Conservation (phyloP, 2,329 filamentous ascomycete genomes). For the Phialophora tarda region DNA sequence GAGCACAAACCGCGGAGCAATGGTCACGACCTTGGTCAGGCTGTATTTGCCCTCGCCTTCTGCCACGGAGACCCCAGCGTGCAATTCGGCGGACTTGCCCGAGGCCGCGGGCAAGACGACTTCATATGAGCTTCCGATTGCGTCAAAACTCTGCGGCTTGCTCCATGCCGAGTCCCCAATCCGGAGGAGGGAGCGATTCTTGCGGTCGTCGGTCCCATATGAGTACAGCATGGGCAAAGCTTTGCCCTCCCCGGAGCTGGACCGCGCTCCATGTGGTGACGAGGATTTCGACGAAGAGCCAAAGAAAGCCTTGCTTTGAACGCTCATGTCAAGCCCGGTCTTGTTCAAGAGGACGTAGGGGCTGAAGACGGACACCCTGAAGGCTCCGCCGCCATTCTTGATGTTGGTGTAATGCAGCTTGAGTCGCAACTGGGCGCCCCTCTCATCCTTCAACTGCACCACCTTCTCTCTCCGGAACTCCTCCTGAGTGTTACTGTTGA, state of each 20-base stretch:
- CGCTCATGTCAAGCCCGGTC: conserved; percentile 84
- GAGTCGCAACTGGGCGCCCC: conserved; percentile 77
- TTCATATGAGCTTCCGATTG: conserved; percentile 90
- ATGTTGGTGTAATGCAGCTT: conserved; percentile 89
- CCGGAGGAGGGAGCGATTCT: conserved; percentile 86
- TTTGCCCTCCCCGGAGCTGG: conserved; percentile 62
- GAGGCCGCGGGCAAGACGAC: conserved; percentile 77
- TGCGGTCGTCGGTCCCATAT: conserved; percentile 83
- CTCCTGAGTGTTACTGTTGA: conserved; percentile 85
- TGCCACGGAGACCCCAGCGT: conserved; percentile 85
- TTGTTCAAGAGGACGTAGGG: conserved; percentile 96
- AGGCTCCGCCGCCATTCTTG: conserved; percentile 90
- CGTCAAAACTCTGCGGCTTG: conserved; percentile 96
- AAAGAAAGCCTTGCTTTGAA: conserved; percentile 87
- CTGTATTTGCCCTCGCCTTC: conserved; percentile 98
- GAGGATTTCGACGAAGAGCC: conserved; percentile 79
- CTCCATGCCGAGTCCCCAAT: conserved; percentile 93
- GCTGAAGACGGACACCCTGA: conserved; percentile 93
- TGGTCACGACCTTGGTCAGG: conserved; percentile 90
- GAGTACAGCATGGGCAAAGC: conserved; percentile 96
- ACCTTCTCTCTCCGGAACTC: conserved; percentile 85
- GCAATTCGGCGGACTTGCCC: conserved; percentile 80
- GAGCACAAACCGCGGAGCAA: conserved; percentile 89
- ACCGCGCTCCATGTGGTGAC: conserved; percentile 76
- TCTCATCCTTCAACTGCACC: conserved; percentile 81